These are phyloP conservation scores for Fusarium duplospermum DNA, from an alignment of 2,329 filamentous ascomycete genomes.

Conservation along the genomic window DNA sequence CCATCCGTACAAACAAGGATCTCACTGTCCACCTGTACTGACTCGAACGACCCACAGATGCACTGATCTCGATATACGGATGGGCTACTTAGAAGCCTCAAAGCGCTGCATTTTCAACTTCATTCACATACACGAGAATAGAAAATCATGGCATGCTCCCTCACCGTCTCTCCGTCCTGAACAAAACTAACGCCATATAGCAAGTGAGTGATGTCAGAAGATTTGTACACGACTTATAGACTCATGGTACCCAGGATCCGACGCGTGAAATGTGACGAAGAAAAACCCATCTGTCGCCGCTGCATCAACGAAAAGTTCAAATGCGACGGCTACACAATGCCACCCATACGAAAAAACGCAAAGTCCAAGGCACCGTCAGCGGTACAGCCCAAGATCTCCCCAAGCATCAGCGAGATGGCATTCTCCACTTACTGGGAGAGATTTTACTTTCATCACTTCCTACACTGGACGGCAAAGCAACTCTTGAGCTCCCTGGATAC, in stretches of 20 bases:
- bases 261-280: neutral
- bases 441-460: neutral
- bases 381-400: neutral
- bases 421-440: neutral
- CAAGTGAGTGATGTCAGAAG: neutral
- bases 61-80: neutral
- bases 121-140: neutral
- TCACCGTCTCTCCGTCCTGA: neutral
- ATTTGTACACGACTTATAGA: rapidly evolving
- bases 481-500: neutral
- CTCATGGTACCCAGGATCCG: neutral
- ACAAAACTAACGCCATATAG: neutral
- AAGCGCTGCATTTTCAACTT: neutral
- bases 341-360: neutral
- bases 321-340: neutral
- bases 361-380: neutral
- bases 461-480: neutral
- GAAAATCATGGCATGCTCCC: neutral
- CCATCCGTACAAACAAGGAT: neutral
- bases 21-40: neutral
- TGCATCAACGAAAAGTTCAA: neutral
- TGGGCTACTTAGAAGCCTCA: neutral
- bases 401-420: neutral
- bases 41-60: neutral
- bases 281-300: neutral